Percentiles rank a stretch among this genome's conserved stretches.
Evolutionary conservation across 75 land plant species (phyloP).

Genomic region (Chamaecyparis obtusa): DNA sequence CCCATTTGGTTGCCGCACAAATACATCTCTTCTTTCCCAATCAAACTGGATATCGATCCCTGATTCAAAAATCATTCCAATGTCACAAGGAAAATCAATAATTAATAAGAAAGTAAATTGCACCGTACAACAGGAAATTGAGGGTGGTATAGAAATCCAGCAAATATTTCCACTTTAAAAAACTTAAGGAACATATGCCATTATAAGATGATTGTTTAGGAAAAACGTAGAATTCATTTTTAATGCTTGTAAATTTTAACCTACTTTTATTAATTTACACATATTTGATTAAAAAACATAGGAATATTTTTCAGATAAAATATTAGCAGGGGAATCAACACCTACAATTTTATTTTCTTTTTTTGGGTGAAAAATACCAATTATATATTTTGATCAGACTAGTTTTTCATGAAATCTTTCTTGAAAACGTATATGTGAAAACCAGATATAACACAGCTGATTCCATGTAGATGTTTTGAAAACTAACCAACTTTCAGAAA

Average conservation of each 20-base stretch:
- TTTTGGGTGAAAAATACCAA: background rate
- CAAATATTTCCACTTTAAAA: too few relatives aligned
- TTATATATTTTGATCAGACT: background rate
- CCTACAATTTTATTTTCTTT: background rate
- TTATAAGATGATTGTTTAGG: too few relatives aligned
- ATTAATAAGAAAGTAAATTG: background rate
- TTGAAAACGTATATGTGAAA: background rate
- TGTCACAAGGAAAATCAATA: background rate
- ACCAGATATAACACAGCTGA: background rate
- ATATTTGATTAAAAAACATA: background rate
- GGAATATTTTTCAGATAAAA: background rate
- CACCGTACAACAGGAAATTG: background rate
- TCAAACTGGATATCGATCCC: constrained; percentile 87
- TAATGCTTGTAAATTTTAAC: background rate
- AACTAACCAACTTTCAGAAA: too few relatives aligned
- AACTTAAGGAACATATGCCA: too few relatives aligned
- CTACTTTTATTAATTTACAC: background rate
- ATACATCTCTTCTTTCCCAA: constrained; percentile 72
- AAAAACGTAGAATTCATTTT: background rate
- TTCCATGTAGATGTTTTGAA: background rate
- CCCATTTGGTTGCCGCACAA: constrained; percentile 70
- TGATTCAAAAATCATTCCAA: constrained; percentile 16
- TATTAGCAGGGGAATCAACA: background rate
- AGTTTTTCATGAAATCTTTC: background rate
- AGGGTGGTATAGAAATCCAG: background rate